phyloP scores from a whole-genome alignment of 768 basidiomycete species.

The Gloeophyllum trabeum region DNA sequence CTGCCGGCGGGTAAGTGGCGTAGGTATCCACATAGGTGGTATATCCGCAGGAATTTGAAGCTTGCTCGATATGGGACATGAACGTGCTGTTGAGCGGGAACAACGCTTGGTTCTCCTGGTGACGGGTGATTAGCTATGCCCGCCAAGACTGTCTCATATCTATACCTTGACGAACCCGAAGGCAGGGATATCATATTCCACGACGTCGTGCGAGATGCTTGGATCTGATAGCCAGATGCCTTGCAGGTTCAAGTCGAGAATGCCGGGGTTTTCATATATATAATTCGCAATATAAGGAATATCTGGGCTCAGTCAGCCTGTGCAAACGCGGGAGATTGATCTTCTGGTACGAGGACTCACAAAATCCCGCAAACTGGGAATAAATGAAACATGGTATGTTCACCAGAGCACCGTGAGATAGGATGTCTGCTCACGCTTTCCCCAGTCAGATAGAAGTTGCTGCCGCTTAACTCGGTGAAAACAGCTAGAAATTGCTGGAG shows the following conservation, averaged over 20 bases:
- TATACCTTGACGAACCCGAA: slow-evolving; percentile 48
- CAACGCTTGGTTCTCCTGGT: slow-evolving; percentile 40
- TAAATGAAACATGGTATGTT: neutral
- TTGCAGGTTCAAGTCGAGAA: slow-evolving; percentile 43
- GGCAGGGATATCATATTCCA: slow-evolving; percentile 62
- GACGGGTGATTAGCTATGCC: neutral
- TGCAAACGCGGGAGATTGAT: neutral
- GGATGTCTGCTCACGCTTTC: slow-evolving; percentile 52
- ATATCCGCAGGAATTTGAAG: slow-evolving; percentile 21
- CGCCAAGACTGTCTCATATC: neutral
- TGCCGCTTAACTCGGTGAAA: slow-evolving; percentile 58
- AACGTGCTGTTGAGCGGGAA: slow-evolving; percentile 51
- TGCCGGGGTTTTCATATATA: slow-evolving; percentile 35
- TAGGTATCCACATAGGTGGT: slow-evolving; percentile 21
- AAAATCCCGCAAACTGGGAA: slow-evolving; percentile 21
- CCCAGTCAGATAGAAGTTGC: slow-evolving; percentile 58
- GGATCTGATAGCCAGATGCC: slow-evolving; percentile 63
- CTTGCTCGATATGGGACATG: slow-evolving; percentile 30
- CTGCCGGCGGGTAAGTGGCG: slow-evolving; percentile 22
- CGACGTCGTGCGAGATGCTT: slow-evolving; percentile 46
- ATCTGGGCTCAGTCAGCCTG: slow-evolving; percentile 1
- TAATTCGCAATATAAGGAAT: neutral
- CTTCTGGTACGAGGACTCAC: slow-evolving; percentile 9
- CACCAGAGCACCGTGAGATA: neutral
- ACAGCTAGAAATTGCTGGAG: slow-evolving; percentile 63